Base-by-base conservation (phyloP, 2,329 filamentous ascomycete species). In the Ophiocordyceps camponoti-saundersi region DNA sequence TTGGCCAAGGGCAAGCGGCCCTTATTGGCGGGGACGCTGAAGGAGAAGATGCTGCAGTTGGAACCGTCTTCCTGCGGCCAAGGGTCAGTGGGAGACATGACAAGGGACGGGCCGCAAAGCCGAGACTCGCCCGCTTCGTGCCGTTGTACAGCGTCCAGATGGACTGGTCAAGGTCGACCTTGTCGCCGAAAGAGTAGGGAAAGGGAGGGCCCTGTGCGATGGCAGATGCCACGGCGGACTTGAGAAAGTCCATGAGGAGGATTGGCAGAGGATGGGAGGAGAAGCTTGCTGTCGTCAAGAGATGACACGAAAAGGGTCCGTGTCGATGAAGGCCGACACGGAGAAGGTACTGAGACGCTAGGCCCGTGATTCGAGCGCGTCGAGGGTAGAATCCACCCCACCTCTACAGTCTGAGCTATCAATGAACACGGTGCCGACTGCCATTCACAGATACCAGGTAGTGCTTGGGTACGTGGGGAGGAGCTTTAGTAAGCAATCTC, bases 141-240 rank as follows among this genome's bases (percentile, higher is more conserved):
- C 87, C 92, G 65, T 96, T 95, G 66, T 92, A 82, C 49, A 98
- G 69, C n/a, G 84, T 85, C 89, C 92, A 98, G 57, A 96, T 89
- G 23, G 90, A 95, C 59, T 92, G 80, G 61, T 93, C 86, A 46
- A 92, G 73, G 61, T 96, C 90, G 49, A 96, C 84, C 61, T 83
- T 79, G 64, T 98, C 92, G 57, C 89, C 90, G 60, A 96, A 92
- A 44, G 77, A 82, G 62, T 95, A 96, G 5, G 88, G 88, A 60
- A 95, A 94, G 6, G 89, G 82, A 46, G 89, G 88, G 2, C 90
- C 89, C 63, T 95, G 92, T 43, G 92, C 86, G 58, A 98, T 96
- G 55, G 89, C 90, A 51, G 92, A 96, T 43, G 89, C 90, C 61
- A 96, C 88, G 46, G 92, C 92, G 51, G 89, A 96, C 68, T 96